Base-by-base conservation (phyloP, 768 basidiomycete species). In the Scleroderma citrinum region DNA sequence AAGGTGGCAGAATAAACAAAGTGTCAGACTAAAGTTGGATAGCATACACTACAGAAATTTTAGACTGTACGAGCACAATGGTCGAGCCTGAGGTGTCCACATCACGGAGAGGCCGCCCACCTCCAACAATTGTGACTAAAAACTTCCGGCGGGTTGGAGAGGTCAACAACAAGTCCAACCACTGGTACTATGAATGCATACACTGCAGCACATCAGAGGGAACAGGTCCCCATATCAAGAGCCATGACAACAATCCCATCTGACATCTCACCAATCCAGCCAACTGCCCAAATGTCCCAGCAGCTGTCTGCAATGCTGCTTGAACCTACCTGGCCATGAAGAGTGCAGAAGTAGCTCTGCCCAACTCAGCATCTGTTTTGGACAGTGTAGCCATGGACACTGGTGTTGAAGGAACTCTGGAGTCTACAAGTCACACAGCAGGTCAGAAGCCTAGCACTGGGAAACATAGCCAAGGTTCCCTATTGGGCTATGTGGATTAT, bases 181-280 rank as follows among this genome's bases (percentile, higher is more conserved):
- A 47, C 21, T 51, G 44, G 23, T 47, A 26, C 21, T 57, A 46
- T 34, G 46, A 42, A 45, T 55, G 53, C 47, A 49, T 49, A 31
- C 47, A 55, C 50, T 57, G 50, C 21, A 24, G 24, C 6, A 17
- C n/a, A n/a, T n/a, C 48, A 35, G 31, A 42, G 5, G 24, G 37
- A 12, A 37, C 11, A 17, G 44, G 26, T 31, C 34, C 50, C 17
- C 24, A 24, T 17, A 54, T 56, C 16, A 47, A 57, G 26, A 32
- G 49, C 26, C 26, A 37, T 24, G 52, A 56, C 24, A 47, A 58
- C 41, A 53, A 44, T n/a, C 49, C 31, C 43, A 17, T 51, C 14
- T 53, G 53, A 35, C 51, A 53, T 38, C 48, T 53, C 31, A 26
- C 14, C 13, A 13, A 32, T 13, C 31, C 31, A 12, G 19, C n/a